Evolutionary conservation across 2,329 filamentous ascomycete species (phyloP).

Genomic region (Penicillium sp.): DNA sequence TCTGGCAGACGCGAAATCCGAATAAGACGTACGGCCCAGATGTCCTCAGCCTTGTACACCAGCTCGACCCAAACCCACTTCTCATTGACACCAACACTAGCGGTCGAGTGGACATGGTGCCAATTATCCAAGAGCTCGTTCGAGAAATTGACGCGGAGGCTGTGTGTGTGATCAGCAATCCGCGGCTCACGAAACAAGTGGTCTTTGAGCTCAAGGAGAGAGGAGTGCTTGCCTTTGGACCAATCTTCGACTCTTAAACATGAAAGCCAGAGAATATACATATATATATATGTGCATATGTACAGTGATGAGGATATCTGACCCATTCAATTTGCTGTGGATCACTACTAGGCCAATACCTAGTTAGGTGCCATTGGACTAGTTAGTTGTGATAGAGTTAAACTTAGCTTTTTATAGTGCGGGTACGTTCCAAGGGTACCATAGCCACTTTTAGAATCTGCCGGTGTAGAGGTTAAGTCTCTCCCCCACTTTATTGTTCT

Average conservation of each 20-base stretch:
- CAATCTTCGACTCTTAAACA: not conserved
- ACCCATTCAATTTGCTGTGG: too few species aligned
- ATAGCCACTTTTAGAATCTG: too few species aligned
- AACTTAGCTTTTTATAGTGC: too few species aligned
- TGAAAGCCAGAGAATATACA: not conserved
- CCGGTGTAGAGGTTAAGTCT: too few species aligned
- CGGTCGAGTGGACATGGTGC: not conserved
- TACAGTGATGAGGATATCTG: too few species aligned
- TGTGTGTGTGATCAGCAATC: not conserved
- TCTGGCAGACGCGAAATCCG: not conserved
- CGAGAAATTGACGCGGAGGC: not conserved
- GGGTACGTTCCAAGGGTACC: too few species aligned
- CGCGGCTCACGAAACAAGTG: not conserved
- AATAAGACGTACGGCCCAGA: not conserved
- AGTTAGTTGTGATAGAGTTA: too few species aligned
- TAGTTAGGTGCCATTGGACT: too few species aligned
- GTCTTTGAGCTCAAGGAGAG: not conserved
- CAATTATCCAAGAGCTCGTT: not conserved
- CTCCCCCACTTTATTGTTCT: too few species aligned
- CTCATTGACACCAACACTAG: not conserved
- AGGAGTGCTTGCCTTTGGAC: not conserved
- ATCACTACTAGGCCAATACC: too few species aligned
- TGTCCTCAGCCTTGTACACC: not conserved
- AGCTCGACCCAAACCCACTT: not conserved
- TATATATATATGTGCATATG: too few species aligned